Conservation (phyloP, 371 early-diverging fungal genomes). For the Rhizomucor pusillus region DNA sequence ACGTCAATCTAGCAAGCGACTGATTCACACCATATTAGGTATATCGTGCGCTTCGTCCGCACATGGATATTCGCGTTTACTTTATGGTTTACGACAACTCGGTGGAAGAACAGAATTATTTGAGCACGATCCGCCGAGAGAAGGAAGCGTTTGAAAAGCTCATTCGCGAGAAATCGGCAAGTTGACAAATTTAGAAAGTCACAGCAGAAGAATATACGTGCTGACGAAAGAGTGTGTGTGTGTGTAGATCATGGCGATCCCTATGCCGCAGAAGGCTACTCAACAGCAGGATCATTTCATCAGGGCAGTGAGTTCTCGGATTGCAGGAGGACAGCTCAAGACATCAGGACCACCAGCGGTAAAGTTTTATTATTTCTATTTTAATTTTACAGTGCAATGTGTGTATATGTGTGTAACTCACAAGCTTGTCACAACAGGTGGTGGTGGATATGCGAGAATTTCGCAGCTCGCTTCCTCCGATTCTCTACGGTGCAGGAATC, state of each 20-base stretch:
- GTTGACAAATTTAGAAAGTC: conserved; percentile 6
- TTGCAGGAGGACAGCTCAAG: conserved; percentile 54
- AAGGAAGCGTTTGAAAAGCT: conserved; percentile 93
- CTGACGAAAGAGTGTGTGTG: not conserved
- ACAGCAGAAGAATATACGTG: not conserved
- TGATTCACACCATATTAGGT: too few species aligned
- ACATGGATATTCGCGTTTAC: conserved; percentile 70
- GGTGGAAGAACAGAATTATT: conserved; percentile 92
- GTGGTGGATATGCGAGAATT: conserved; percentile 97
- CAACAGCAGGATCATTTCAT: conserved; percentile 49
- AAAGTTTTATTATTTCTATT: conserved; percentile 7
- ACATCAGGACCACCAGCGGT: conserved; percentile 23
- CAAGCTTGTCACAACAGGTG: conserved; percentile 36
- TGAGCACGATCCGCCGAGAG: conserved; percentile 83
- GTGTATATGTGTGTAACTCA: not conserved
- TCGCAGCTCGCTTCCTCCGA: conserved; percentile 86
- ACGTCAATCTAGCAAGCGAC: not conserved
- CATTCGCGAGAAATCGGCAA: conserved; percentile 86
- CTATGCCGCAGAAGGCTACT: conserved; percentile 52
- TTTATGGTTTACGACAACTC: conserved; percentile 93
- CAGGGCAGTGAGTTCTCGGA: conserved; percentile 51
- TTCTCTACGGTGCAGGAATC: conserved; percentile 81
- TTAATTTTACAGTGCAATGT: too few species aligned
- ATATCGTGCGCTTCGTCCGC: conserved; percentile 65
- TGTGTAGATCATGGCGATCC: conserved; percentile 66